A percentile compares a stretch with the other conserved stretches of the same genome.
Evolutionary conservation across 768 basidiomycete genomes (phyloP).

Genomic region (Suillus placidus): DNA sequence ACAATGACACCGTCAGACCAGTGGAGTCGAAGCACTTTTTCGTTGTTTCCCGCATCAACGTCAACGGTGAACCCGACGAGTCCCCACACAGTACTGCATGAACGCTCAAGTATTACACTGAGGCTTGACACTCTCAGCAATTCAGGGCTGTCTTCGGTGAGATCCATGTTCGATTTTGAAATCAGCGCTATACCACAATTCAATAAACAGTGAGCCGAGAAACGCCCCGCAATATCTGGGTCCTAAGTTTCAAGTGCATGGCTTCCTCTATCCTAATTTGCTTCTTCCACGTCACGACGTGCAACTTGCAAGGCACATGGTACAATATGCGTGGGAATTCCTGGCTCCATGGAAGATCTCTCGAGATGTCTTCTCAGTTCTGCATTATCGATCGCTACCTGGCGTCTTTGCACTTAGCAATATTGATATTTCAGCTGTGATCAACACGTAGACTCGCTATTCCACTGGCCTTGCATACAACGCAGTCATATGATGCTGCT

Average conservation of each 20-base stretch:
- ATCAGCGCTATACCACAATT: not conserved
- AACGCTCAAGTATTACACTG: too few species aligned
- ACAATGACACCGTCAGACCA: too few species aligned
- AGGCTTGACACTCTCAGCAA: not conserved
- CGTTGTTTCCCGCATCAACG: too few species aligned
- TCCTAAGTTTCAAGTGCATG: not conserved
- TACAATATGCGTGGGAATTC: not conserved
- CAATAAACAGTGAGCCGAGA: not conserved
- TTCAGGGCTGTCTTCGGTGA: not conserved
- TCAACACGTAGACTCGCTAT: not conserved
- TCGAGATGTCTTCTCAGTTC: not conserved
- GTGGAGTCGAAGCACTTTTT: too few species aligned
- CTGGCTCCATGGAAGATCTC: not conserved
- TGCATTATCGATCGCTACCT: not conserved
- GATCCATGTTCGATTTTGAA: not conserved
- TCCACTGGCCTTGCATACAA: not conserved
- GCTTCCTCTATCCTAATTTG: not conserved
- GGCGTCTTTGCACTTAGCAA: not conserved
- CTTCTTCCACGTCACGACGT: not conserved
- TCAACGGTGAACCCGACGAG: too few species aligned
- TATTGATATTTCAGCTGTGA: not conserved
- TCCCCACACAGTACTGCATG: too few species aligned
- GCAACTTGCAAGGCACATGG: not conserved
- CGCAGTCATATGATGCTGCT: conserved; percentile 38
- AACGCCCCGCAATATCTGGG: not conserved